Conservation (phyloP, 441 rosid species). For the Theobroma grandiflorum region DNA sequence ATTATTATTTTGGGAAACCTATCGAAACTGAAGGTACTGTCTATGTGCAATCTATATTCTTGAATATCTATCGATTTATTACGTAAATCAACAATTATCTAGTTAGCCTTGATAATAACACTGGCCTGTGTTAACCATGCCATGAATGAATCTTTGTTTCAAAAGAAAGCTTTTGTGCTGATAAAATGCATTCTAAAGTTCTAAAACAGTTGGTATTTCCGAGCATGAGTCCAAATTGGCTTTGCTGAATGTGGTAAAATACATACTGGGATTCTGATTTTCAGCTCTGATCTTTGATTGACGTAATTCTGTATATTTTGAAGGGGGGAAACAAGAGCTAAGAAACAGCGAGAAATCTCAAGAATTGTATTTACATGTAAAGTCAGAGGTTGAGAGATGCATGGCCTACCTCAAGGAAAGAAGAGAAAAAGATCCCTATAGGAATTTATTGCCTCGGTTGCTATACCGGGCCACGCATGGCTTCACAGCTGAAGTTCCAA, state of each 20-base stretch:
- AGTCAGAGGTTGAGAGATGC: constrained; percentile 76
- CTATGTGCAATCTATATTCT: neutral
- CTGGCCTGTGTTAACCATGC: neutral
- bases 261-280: neutral
- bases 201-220: too few relatives aligned
- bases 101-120: neutral
- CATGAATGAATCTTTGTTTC: too few relatives aligned
- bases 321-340: constrained; percentile 69
- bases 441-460: constrained; percentile 63
- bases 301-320: neutral
- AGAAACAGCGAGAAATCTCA: constrained; percentile 65
- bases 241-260: neutral
- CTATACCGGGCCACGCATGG: constrained; percentile 63
- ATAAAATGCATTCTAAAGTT: too few relatives aligned
- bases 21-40: constrained; percentile 56
- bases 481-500: constrained; percentile 58
- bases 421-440: constrained; percentile 75
- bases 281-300: constrained; percentile 2
- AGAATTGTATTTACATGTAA: constrained; percentile 67
- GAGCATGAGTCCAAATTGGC: neutral
- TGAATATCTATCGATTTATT: neutral
- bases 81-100: neutral
- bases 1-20: constrained; percentile 64
- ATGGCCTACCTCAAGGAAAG: constrained; percentile 64
- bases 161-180: too few relatives aligned